These are phyloP conservation scores for Lachnellula willkommii DNA, from an alignment of 2,329 filamentous ascomycete species.

Conservation along the genomic window DNA sequence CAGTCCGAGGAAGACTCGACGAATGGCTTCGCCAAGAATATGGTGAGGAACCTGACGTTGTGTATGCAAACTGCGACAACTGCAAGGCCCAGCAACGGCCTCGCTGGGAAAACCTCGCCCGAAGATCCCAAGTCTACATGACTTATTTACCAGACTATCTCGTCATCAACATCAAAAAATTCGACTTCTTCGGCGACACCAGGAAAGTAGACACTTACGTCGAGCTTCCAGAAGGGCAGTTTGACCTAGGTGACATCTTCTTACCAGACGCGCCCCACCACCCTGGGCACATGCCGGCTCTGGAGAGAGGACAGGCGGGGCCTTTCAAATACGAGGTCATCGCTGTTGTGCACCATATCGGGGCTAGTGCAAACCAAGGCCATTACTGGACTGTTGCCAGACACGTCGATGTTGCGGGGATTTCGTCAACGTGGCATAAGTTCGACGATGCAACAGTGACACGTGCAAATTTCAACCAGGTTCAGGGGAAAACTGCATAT, in stretches of 20 bases:
- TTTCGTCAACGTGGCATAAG: background rate
- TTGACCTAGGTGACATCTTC: constrained; percentile 57
- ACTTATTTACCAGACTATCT: constrained; percentile 72
- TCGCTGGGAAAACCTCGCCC: constrained; percentile 53
- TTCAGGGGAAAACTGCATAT: background rate
- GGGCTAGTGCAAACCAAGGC: constrained; percentile 14
- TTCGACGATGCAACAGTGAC: background rate
- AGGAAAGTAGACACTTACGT: constrained; percentile 63
- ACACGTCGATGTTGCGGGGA: constrained; percentile 8
- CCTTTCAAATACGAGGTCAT: constrained; percentile 81
- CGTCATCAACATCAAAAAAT: constrained; percentile 64
- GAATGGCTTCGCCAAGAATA: constrained; percentile 66
- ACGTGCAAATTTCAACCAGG: background rate
- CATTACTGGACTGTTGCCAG: constrained; percentile 24
- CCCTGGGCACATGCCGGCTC: constrained; percentile 30
- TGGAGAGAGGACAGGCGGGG: constrained; percentile 36
- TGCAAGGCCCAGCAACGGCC: constrained; percentile 56
- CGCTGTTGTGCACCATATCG: constrained; percentile 55
- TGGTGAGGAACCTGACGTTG: constrained; percentile 60
- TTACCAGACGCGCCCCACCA: constrained; percentile 17
- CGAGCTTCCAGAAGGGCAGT: constrained; percentile 68
- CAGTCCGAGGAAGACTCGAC: constrained; percentile 30
- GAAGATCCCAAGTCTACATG: constrained; percentile 55
- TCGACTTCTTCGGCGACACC: constrained; percentile 32
- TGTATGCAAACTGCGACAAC: constrained; percentile 67